Conservation (phyloP, 2,329 filamentous ascomycete species). For the Aspergillus clavatus region DNA sequence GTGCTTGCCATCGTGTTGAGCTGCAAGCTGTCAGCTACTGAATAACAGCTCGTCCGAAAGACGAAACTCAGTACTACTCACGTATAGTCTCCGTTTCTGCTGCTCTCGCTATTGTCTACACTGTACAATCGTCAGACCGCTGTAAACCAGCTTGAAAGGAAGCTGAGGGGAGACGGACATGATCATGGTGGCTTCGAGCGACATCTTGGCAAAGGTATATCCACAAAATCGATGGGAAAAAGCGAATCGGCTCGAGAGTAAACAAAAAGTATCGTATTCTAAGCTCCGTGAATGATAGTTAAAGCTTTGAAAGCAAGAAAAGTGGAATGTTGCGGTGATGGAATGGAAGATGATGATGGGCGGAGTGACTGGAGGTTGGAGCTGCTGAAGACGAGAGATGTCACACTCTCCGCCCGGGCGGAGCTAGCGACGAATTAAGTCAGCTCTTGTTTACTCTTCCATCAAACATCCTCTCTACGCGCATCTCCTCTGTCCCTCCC, state of each 20-base stretch:
- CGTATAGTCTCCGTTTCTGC: constrained; percentile 89
- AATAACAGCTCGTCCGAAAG: constrained; percentile 9
- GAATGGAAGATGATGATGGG: constrained; percentile 15
- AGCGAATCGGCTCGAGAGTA: neutral
- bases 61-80: constrained; percentile 32
- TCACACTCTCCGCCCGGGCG: constrained; percentile 13
- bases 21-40: constrained; percentile 46
- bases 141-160: constrained; percentile 9
- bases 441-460: constrained; percentile 39
- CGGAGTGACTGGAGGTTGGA: constrained; percentile 26
- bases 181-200: constrained; percentile 98
- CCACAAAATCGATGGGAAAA: constrained; percentile 2
- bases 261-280: neutral
- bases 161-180: constrained; percentile 47
- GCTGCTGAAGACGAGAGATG: constrained; percentile 14
- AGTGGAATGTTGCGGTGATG: constrained; percentile 8
- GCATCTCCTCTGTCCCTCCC: constrained; percentile 8
- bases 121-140: constrained; percentile 37
- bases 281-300: neutral
- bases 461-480: constrained; percentile 14
- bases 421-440: constrained; percentile 22
- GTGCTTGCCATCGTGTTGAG: constrained; percentile 91
- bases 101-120: constrained; percentile 98
- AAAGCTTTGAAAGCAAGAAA: constrained; percentile 4
- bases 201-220: constrained; percentile 64